A percentile compares a stretch with the other conserved stretches of the same genome.
phyloP scores from a whole-genome alignment of 805 yeast genomes.

The Kazachstania viticola region DNA sequence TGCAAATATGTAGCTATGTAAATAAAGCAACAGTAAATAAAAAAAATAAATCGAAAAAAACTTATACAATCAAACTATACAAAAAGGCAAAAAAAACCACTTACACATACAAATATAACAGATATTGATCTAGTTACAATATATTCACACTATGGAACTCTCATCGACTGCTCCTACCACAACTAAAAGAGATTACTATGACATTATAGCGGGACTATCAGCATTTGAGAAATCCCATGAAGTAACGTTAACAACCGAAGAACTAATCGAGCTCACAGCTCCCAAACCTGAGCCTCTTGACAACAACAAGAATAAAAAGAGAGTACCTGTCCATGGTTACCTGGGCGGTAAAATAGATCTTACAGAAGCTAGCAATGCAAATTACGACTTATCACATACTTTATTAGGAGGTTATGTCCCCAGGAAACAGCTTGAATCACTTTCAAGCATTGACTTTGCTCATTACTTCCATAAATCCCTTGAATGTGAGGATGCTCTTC shows the following conservation, averaged over 20 bases:
- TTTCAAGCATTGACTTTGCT: constrained; percentile 25
- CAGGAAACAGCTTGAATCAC: constrained; percentile 20
- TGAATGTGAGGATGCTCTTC: constrained; percentile 21
- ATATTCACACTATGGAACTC: not conserved
- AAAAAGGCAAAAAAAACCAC: too few relatives aligned
- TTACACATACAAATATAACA: too few relatives aligned
- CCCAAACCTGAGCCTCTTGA: constrained; percentile 5
- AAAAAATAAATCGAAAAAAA: too few relatives aligned
- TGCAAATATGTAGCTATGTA: too few relatives aligned
- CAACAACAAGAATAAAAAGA: constrained; percentile 3
- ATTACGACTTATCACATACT: constrained; percentile 22
- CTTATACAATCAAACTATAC: too few relatives aligned
- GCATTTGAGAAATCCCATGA: constrained; percentile 23
- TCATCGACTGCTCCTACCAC: not conserved
- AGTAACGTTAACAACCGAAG: constrained; percentile 15
- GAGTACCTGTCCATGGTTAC: constrained; percentile 21
- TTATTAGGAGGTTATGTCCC: constrained; percentile 27
- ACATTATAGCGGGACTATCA: constrained; percentile 21
- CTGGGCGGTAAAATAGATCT: constrained; percentile 21
- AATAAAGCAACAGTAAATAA: too few relatives aligned
- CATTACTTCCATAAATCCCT: constrained; percentile 21
- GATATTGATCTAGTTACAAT: too few relatives aligned
- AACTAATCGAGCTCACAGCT: constrained; percentile 17
- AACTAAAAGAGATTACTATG: constrained; percentile 13
- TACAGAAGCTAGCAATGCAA: constrained; percentile 15